Evolutionary conservation across 257 asterid species (phyloP).

Genomic region (Forsythia viridissima): DNA sequence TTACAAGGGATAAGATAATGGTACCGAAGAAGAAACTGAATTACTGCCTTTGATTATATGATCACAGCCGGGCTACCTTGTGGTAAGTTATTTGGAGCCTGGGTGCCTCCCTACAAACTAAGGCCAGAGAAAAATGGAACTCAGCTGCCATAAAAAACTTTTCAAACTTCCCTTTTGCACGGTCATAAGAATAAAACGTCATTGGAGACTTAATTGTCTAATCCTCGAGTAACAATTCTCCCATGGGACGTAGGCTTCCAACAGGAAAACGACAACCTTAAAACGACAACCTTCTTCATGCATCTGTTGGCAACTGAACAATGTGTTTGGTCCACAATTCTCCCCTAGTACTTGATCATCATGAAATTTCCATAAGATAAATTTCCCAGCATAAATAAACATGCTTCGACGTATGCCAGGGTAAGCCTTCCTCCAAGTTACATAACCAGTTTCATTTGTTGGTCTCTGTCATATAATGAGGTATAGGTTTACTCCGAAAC

Average conservation of each 20-base stretch:
- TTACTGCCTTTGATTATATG: background rate
- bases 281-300: too few relatives aligned
- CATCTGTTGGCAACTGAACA: background rate
- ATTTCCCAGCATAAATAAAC: background rate
- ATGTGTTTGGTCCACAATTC: background rate
- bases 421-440: background rate
- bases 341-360: background rate
- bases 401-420: background rate
- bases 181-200: background rate
- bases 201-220: background rate
- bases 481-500: background rate
- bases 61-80: background rate
- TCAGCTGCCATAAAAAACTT: background rate
- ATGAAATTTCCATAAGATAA: background rate
- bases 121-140: background rate
- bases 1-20: background rate
- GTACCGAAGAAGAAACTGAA: background rate
- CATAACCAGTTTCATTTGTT: background rate
- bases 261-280: background rate
- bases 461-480: background rate
- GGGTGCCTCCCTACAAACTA: background rate
- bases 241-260: background rate
- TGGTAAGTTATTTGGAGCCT: background rate
- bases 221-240: background rate
- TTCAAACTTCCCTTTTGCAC: background rate